A percentile compares a stretch with the other conserved stretches of the same genome.
phyloP scores from a whole-genome alignment of 352 stramenopile species.

The Plasmopara halstedii region DNA sequence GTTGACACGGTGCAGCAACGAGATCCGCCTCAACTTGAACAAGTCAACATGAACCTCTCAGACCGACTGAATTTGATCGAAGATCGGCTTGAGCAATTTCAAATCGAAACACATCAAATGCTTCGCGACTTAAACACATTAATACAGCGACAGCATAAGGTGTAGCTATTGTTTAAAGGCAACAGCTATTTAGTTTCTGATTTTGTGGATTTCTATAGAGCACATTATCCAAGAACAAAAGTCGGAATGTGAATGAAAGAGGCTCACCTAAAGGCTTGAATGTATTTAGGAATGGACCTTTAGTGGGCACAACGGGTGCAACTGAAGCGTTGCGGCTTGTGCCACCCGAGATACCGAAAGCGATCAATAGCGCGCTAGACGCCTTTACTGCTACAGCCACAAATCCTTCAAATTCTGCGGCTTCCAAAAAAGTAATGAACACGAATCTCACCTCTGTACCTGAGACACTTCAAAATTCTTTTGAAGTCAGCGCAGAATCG shows the following conservation, averaged over 20 bases:
- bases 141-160: slow-evolving; percentile 46
- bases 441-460: slow-evolving; percentile 11
- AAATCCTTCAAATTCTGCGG: neutral
- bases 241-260: slow-evolving; percentile 31
- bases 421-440: neutral
- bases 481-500: neutral
- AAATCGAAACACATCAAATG: slow-evolving; percentile 43
- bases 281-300: slow-evolving; percentile 3
- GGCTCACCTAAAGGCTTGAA: slow-evolving; percentile 16
- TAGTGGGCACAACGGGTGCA: slow-evolving; percentile 2
- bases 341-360: slow-evolving; percentile 12
- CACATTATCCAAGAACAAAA: slow-evolving; percentile 19
- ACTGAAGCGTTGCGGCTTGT: slow-evolving; percentile 18
- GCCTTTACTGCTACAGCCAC: slow-evolving; percentile 4
- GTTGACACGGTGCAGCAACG: slow-evolving; percentile 6
- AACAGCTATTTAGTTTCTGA: neutral
- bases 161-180: slow-evolving; percentile 1
- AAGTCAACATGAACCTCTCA: neutral
- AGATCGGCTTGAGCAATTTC: slow-evolving; percentile 32
- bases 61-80: slow-evolving; percentile 24
- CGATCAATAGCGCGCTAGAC: slow-evolving; percentile 1
- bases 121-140: slow-evolving; percentile 37
- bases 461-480: neutral
- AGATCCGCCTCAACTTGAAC: neutral
- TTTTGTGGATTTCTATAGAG: slow-evolving; percentile 9